Evolutionary conservation across 2,329 filamentous ascomycete species (phyloP).

Genomic region (Bipolaris victoriae): DNA sequence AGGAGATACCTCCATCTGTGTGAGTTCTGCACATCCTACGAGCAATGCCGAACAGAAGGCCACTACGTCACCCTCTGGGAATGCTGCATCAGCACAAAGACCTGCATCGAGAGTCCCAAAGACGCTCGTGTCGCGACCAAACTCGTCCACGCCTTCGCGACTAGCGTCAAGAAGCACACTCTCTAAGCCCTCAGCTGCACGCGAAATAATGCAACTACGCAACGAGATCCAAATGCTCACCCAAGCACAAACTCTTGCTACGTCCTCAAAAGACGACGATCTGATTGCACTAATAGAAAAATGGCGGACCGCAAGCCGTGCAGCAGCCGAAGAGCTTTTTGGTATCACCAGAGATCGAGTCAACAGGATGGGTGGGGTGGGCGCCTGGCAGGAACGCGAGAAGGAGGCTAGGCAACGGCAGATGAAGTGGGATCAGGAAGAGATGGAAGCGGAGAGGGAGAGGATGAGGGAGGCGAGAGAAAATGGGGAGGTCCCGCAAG

Average conservation of each 20-base stretch:
- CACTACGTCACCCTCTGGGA: not conserved
- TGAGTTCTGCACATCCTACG: not conserved
- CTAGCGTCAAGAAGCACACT: slow-evolving; percentile 19
- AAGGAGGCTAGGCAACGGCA: slow-evolving; percentile 42
- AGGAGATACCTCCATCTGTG: not conserved
- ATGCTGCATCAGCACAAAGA: slow-evolving; percentile 2
- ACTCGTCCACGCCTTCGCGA: slow-evolving; percentile 18
- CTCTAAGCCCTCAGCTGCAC: slow-evolving; percentile 35
- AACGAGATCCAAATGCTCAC: slow-evolving; percentile 50
- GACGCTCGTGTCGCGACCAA: slow-evolving; percentile 21
- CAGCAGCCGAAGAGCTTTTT: slow-evolving; percentile 73
- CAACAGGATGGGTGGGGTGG: slow-evolving; percentile 67
- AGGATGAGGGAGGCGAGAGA: slow-evolving; percentile 51
- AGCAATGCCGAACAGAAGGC: not conserved
- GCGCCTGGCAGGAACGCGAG: slow-evolving; percentile 57
- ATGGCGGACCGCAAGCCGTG: slow-evolving; percentile 66
- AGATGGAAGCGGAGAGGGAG: slow-evolving; percentile 49
- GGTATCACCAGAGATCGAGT: slow-evolving; percentile 64
- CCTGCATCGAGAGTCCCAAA: slow-evolving; percentile 17
- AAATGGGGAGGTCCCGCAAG: slow-evolving; percentile 50
- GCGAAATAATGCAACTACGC: slow-evolving; percentile 43
- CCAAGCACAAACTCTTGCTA: slow-evolving; percentile 49
- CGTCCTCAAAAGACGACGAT: slow-evolving; percentile 57
- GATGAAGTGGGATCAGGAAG: slow-evolving; percentile 48
- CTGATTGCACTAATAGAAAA: slow-evolving; percentile 62